Evolutionary conservation across 2,329 filamentous ascomycete species (phyloP).

Genomic region (Talaromyces funiculosus): DNA sequence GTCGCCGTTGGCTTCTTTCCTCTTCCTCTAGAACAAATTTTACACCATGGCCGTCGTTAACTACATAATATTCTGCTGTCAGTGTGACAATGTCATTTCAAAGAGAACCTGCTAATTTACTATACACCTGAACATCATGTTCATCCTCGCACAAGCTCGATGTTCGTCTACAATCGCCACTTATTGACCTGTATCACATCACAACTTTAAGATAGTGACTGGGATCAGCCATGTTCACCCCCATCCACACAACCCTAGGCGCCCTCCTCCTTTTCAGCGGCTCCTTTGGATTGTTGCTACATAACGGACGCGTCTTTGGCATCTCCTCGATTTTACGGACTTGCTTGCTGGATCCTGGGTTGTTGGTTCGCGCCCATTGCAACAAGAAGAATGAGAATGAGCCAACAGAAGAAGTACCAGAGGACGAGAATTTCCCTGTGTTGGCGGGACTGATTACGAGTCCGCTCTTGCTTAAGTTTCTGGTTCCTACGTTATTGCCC

Average conservation of each 20-base stretch:
- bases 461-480: conserved; percentile 35
- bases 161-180: not conserved
- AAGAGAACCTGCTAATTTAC: not conserved
- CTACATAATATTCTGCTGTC: not conserved
- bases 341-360: conserved; percentile 35
- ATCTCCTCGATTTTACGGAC: conserved; percentile 45
- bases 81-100: not conserved
- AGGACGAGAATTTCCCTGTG: conserved; percentile 37
- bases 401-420: conserved; percentile 6
- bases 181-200: not conserved
- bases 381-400: not conserved
- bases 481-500: conserved; percentile 44
- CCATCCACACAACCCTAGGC: conserved; percentile 47
- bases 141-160: conserved; percentile 1
- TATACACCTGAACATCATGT: not conserved
- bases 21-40: not conserved
- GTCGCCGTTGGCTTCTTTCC: not conserved
- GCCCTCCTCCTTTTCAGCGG: conserved; percentile 48
- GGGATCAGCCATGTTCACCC: conserved; percentile 45
- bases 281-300: conserved; percentile 45
- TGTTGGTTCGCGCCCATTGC: not conserved
- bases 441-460: conserved; percentile 45
- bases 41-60: not conserved
- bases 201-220: not conserved
- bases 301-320: conserved; percentile 49